Evolutionary conservation across 2,329 filamentous ascomycete species (phyloP).

Genomic region (Botryotinia calthae): DNA sequence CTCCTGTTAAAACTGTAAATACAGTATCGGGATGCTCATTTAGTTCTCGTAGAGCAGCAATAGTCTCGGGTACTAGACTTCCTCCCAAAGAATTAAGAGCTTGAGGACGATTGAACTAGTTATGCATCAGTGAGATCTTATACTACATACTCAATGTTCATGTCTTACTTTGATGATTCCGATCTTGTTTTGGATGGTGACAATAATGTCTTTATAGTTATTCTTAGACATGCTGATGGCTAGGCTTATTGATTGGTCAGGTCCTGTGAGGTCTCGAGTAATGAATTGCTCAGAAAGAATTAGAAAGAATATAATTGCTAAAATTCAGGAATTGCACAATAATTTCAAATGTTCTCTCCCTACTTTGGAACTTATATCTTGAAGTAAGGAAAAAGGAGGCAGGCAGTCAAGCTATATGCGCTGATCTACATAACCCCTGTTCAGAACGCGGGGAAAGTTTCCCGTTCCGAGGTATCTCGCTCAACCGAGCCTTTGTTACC

Average conservation of each 20-base stretch:
- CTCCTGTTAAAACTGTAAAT: constrained; percentile 51
- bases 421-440: not conserved
- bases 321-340: not conserved
- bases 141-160: not conserved
- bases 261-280: too few relatives aligned
- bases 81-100: constrained; percentile 49
- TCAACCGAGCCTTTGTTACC: not conserved
- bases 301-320: too few relatives aligned
- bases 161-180: constrained; percentile 45
- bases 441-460: not conserved
- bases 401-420: not conserved
- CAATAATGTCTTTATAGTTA: constrained; percentile 44
- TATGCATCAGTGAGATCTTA: constrained; percentile 41
- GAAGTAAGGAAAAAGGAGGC: not conserved
- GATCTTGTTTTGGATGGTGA: constrained; percentile 45
- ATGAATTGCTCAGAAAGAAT: not conserved
- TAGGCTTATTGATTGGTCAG: not conserved
- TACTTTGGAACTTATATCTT: not conserved
- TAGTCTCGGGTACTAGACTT: constrained; percentile 44
- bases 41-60: constrained; percentile 45
- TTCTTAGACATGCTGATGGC: constrained; percentile 23
- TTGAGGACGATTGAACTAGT: constrained; percentile 48
- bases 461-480: not conserved
- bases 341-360: not conserved
- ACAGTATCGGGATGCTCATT: constrained; percentile 48